phyloP scores from a whole-genome alignment of 331 rosid genomes.

The Saraca asoca region DNA sequence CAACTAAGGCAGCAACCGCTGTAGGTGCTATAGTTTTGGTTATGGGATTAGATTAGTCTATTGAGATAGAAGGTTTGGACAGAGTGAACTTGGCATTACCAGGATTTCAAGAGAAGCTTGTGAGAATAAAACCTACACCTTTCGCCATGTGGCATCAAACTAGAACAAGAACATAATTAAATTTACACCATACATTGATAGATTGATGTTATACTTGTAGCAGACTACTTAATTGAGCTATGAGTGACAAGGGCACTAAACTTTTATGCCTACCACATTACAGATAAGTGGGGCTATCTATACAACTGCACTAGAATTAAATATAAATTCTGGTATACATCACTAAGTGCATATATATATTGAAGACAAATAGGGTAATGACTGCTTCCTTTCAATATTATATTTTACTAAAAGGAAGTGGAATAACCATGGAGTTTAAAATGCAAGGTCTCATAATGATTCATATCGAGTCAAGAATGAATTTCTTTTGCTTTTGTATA shows the following conservation, averaged over 20 bases:
- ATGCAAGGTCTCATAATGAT: no score
- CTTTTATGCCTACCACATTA: conserved; percentile 17
- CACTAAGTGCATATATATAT: conserved; percentile 3
- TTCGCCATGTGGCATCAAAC: no score
- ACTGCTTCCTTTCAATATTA: not conserved
- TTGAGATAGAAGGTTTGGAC: conserved; percentile 77
- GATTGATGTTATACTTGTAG: conserved; percentile 4
- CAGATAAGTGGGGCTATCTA: conserved; percentile 18
- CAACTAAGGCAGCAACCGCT: conserved; percentile 47
- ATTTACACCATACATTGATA: conserved; percentile 3
- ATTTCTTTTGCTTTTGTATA: no score
- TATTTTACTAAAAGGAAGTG: no score
- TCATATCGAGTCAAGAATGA: no score
- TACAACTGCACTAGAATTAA: no score
- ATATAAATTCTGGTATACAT: no score
- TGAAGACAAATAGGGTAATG: conserved; percentile 21
- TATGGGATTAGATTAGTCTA: conserved; percentile 66
- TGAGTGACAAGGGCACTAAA: not conserved
- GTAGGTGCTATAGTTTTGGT: conserved; percentile 61
- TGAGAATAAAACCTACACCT: no score
- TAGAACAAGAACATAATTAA: conserved; percentile 18
- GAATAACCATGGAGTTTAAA: no score
- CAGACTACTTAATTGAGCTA: conserved; percentile 27
- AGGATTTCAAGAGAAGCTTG: conserved; percentile 73
- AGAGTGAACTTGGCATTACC: conserved; percentile 70